These are phyloP conservation scores for Teunomyces funiuensis DNA, from an alignment of 805 yeast genomes.

Conservation along the genomic window DNA sequence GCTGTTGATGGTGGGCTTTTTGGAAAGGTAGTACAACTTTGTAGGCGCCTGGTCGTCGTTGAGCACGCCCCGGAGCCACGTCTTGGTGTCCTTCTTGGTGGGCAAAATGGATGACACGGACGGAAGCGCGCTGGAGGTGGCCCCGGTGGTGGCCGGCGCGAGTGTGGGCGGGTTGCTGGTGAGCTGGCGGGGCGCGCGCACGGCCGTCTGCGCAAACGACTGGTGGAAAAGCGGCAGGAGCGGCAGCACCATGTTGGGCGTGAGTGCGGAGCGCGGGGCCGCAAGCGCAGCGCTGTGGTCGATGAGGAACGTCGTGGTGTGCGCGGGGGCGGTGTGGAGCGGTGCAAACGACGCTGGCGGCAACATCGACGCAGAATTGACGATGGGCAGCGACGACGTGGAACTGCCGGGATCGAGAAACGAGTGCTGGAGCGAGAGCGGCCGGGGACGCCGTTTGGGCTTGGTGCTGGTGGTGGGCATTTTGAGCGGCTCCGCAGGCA, in stretches of 20 bases:
- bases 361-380: conserved; percentile 5
- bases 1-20: conserved; percentile 32
- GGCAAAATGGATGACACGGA: conserved; percentile 10
- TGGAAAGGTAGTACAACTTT: conserved; percentile 12
- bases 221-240: conserved; percentile 42
- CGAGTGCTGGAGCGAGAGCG: conserved; percentile 36
- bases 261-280: conserved; percentile 15
- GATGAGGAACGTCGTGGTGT: conserved; percentile 12
- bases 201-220: conserved; percentile 25
- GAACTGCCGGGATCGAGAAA: conserved; percentile 17
- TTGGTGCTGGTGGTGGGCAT: conserved; percentile 29
- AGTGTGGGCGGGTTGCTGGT: conserved; percentile 7
- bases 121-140: conserved; percentile 1
- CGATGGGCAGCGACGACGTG: conserved; percentile 3
- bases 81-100: conserved; percentile 14
- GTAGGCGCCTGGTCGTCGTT: conserved; percentile 19
- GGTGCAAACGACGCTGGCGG: conserved; percentile 4
- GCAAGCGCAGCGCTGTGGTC: conserved; percentile 8
- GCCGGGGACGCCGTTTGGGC: conserved; percentile 42
- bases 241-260: conserved; percentile 36
- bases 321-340: conserved; percentile 15
- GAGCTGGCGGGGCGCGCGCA: background rate
- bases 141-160: background rate
- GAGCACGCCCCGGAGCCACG: conserved; percentile 31
- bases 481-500: conserved; percentile 11